Evolutionary conservation across 441 rosid species (phyloP).

Genomic region (Adansonia madagascariensis): DNA sequence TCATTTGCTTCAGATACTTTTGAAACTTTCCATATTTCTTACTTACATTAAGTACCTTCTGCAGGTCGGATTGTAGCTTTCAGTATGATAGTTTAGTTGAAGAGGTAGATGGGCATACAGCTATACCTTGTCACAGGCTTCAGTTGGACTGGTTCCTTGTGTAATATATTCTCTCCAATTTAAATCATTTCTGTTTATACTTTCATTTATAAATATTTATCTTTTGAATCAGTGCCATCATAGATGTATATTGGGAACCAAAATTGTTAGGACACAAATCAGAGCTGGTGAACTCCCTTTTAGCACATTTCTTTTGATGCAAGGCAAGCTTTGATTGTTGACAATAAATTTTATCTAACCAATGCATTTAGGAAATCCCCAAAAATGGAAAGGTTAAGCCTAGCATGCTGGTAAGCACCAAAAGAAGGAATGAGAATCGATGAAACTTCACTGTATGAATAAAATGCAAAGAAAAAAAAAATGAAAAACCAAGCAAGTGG

Average conservation of each 20-base stretch:
- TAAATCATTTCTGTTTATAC: constrained; percentile 26
- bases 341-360: not conserved
- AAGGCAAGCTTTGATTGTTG: constrained; percentile 1
- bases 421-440: constrained; percentile 2
- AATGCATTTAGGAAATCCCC: not conserved
- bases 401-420: not conserved
- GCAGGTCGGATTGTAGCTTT: constrained; percentile 99
- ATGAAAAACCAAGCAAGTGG: not conserved
- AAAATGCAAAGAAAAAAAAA: not conserved
- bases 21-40: not conserved
- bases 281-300: not conserved
- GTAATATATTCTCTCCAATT: constrained; percentile 48
- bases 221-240: not conserved
- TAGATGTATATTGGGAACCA: constrained; percentile 2
- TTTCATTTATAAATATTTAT: constrained; percentile 17
- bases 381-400: not conserved
- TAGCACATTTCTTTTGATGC: constrained; percentile 4
- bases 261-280: constrained; percentile 13
- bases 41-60: constrained; percentile 23
- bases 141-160: constrained; percentile 97
- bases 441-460: not conserved
- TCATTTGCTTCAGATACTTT: not conserved
- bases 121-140: constrained; percentile 91
- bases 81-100: constrained; percentile 94
- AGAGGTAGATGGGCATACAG: constrained; percentile 99